Evolutionary conservation across 1,284 basidiomycete genomes (phyloP).

Genomic region (Tilletia setariae): DNA sequence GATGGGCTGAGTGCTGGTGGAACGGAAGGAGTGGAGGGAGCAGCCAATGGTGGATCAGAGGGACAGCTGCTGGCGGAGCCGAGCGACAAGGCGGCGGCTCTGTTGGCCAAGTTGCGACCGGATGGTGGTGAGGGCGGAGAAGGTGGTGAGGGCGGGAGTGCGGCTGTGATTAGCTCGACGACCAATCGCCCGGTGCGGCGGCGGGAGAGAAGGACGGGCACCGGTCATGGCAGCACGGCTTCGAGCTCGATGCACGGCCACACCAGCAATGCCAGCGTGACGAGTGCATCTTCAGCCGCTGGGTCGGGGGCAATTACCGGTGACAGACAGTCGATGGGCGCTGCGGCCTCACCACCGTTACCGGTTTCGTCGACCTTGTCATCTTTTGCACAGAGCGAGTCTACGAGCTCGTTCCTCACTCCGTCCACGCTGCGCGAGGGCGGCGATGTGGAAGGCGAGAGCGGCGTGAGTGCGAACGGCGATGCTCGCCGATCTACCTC

Average conservation of each 20-base stretch:
- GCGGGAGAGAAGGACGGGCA: not conserved
- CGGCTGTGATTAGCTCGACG: not conserved
- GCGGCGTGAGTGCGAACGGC: no score
- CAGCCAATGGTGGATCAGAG: not conserved
- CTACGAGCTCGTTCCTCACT: no score
- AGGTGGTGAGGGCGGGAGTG: not conserved
- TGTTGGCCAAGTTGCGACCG: slow-evolving; percentile 4
- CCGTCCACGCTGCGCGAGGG: no score
- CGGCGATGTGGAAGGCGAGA: not conserved
- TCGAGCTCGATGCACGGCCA: slow-evolving; percentile 14
- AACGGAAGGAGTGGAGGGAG: not conserved
- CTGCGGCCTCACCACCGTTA: not conserved
- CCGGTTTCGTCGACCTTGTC: not conserved
- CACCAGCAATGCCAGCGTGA: not conserved
- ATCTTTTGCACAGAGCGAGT: not conserved
- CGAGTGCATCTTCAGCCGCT: not conserved
- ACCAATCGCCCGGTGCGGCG: not conserved
- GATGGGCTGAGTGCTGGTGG: slow-evolving; percentile 19
- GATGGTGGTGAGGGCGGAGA: not conserved
- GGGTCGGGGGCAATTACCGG: not conserved
- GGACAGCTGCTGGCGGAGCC: not conserved
- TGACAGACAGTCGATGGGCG: no score
- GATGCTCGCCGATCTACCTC: no score
- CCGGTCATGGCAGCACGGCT: not conserved
- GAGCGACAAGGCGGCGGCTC: not conserved